These are phyloP conservation scores for Myxozyma lipomycoides DNA, from an alignment of 805 yeast genomes.

Conservation along the genomic window DNA sequence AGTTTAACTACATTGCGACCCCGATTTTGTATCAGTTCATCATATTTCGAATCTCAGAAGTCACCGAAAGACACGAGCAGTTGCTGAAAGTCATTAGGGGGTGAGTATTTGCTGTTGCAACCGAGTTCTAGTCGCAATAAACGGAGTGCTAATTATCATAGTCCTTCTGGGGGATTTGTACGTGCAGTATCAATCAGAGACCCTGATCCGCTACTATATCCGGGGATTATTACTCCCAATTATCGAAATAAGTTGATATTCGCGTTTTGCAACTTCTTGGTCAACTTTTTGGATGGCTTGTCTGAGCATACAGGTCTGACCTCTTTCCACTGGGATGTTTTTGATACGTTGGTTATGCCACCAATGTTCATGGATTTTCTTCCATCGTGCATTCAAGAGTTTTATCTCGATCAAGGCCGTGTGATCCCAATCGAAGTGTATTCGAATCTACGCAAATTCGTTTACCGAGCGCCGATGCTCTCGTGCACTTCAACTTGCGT, in stretches of 20 bases:
- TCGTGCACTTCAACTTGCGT: constrained; percentile 22
- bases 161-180: constrained; percentile 12
- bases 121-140: too few relatives aligned
- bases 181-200: constrained; percentile 20
- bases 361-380: constrained; percentile 22
- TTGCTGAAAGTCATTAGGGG: constrained; percentile 14
- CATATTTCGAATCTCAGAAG: constrained; percentile 12
- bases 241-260: constrained; percentile 25
- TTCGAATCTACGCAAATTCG: constrained; percentile 10
- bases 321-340: constrained; percentile 26
- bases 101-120: constrained; percentile 3
- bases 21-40: constrained; percentile 18
- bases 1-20: constrained; percentile 15
- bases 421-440: constrained; percentile 18
- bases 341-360: constrained; percentile 23
- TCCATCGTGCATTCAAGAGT: constrained; percentile 16
- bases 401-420: constrained; percentile 20
- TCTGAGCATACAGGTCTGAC: constrained; percentile 3
- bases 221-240: constrained; percentile 24
- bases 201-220: constrained; percentile 21
- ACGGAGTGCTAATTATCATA: too few relatives aligned
- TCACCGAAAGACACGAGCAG: constrained; percentile 6
- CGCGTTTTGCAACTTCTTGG: constrained; percentile 17
- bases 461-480: constrained; percentile 24
- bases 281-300: constrained; percentile 11